Conservation (phyloP, 257 asterid species). For the Eustoma russellianum region DNA sequence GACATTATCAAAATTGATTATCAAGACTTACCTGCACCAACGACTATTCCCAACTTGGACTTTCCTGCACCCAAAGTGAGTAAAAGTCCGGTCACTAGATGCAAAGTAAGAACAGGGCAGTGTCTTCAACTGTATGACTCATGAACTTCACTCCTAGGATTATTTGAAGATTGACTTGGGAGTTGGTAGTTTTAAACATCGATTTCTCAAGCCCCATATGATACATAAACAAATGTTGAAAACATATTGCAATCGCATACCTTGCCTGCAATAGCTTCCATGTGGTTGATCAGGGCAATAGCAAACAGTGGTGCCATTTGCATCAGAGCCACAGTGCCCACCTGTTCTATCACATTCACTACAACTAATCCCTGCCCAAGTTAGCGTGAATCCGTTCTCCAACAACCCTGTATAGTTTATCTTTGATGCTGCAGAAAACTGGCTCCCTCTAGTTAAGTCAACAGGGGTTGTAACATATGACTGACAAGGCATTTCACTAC, state of each 20-base stretch:
- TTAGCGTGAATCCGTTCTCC: neutral
- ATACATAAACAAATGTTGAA: too few species aligned
- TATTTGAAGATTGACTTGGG: too few species aligned
- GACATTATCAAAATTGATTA: neutral
- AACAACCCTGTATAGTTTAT: neutral
- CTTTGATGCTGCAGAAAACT: neutral
- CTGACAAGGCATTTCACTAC: neutral
- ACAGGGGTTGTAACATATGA: neutral
- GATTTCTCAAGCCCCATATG: too few species aligned
- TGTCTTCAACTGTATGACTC: too few species aligned
- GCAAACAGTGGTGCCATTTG: too few species aligned
- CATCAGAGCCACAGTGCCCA: conserved; percentile 5
- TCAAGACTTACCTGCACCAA: neutral
- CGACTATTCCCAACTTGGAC: neutral
- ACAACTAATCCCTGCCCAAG: conserved; percentile 5
- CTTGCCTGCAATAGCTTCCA: too few species aligned
- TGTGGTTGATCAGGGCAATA: too few species aligned
- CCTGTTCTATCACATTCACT: conserved; percentile 1
- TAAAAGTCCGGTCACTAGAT: neutral
- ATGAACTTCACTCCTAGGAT: too few species aligned
- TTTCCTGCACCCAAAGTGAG: neutral
- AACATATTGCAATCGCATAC: too few species aligned
- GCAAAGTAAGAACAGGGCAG: neutral
- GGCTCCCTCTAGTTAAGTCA: neutral
- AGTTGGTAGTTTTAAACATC: too few species aligned